Evolutionary conservation across 768 basidiomycete genomes (phyloP), one percentile per base, ranked within the genome.

Genomic region (Agaricus subrufescens): DNA sequence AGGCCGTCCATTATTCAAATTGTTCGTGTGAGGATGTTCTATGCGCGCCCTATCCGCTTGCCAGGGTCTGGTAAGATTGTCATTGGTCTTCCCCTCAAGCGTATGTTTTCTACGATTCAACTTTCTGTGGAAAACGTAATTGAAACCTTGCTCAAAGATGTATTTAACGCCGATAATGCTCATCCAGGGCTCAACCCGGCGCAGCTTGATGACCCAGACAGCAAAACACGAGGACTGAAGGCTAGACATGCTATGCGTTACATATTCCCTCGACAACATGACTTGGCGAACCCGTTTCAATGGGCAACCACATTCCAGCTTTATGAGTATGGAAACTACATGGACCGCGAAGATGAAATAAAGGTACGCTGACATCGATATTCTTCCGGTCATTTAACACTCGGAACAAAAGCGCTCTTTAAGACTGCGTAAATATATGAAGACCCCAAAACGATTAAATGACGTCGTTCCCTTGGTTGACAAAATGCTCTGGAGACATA

Each of bases 251-350:
- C 93, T 1, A 77, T 87, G 34, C 94, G 94, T 71, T 87, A 93
- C 63, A 73, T 98, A 1, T 96, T 98, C 63, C 85, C 94, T 8
- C 77, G 85, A 40, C 89, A 94, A 62, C 92, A 86, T 63, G 79
- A 81, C 0, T 65, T 97, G 1, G 65, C 75, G 4, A 88, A 74
- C 60, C 77, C 85, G 2, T 94, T 94, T 63, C 45, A 58, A 58
- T 46, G 63, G 54, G 25, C 60, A 10, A 46, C 55, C 6, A 38
- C 42, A 8, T 60, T 58, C 15, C 68, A 64, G 43, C 58, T 63
- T 0, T 71, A 71, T 43, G 67, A 69, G 29, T 73, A 78, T 57
- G 74, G 76, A 3, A 77, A 87, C 62, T 85, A 80, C 62, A 60
- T 72, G 15, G 81, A 89, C 61, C 78, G 85, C 60, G 89, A 91